Conservation (phyloP, 129 eudicot genomes). For the Deinandra increscens region DNA sequence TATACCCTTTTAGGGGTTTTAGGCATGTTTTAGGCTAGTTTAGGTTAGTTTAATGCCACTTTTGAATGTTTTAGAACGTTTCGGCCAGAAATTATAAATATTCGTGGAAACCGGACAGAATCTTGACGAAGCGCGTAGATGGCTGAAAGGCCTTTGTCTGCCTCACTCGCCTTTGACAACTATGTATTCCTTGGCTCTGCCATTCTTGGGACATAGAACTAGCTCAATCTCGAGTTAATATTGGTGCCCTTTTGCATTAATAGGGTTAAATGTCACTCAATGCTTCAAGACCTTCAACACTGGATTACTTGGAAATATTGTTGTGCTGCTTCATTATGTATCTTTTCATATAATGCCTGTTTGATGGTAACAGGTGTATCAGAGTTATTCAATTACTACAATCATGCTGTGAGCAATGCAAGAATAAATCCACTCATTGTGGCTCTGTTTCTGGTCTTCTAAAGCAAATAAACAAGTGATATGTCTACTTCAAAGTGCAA, state of each 20-base stretch:
- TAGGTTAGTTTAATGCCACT: no score
- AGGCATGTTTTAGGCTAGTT: no score
- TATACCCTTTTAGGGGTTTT: no score
- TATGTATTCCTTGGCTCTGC: background rate
- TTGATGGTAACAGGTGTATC: constrained; percentile 55
- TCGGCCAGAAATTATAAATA: no score
- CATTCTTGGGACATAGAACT: background rate
- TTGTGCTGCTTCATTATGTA: background rate
- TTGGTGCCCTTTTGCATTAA: background rate
- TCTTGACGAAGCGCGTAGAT: no score
- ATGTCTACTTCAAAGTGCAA: background rate
- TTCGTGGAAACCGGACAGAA: no score
- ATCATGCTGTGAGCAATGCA: constrained; percentile 77
- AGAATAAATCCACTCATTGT: constrained; percentile 82
- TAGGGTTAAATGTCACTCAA: constrained; percentile 2
- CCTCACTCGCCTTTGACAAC: no score
- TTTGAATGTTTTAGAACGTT: no score
- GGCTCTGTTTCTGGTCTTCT: constrained; percentile 78
- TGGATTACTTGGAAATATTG: background rate
- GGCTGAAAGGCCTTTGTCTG: no score
- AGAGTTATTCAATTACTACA: constrained; percentile 68
- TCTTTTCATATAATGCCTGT: background rate
- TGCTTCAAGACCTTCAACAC: no score
- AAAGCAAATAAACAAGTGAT: constrained; percentile 69
- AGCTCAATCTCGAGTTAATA: background rate